Conservation (phyloP, 2,329 filamentous ascomycete genomes). For the Hysterium pulicare region DNA sequence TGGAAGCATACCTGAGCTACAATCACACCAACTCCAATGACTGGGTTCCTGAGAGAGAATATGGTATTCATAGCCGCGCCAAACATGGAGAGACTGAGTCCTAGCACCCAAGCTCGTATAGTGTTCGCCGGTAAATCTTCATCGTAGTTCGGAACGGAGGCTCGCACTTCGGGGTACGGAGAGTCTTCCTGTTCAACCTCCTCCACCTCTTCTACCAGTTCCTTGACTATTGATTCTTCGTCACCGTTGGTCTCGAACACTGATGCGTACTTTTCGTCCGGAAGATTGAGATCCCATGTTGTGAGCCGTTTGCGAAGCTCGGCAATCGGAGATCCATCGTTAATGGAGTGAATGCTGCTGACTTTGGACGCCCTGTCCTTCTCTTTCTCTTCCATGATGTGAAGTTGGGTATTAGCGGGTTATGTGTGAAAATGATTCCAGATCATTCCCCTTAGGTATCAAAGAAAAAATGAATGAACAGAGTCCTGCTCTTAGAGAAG, state of each 20-base stretch:
- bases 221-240: neutral
- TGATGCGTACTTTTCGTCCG: conserved; percentile 3
- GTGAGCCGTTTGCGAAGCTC: no score
- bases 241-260: conserved; percentile 1
- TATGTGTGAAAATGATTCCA: no score
- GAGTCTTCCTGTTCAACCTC: conserved; percentile 12
- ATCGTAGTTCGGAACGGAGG: conserved; percentile 16
- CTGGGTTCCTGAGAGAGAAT: conserved; percentile 29
- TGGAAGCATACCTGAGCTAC: conserved; percentile 32
- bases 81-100: conserved; percentile 22
- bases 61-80: conserved; percentile 26
- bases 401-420: no score
- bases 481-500: no score
- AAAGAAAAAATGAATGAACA: no score
- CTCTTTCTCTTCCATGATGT: no score
- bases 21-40: conserved; percentile 24
- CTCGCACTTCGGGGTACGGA: conserved; percentile 20
- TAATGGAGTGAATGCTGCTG: no score
- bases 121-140: conserved; percentile 26
- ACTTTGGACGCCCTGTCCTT: no score
- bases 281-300: conserved; percentile 10
- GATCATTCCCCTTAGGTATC: no score
- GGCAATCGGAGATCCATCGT: no score
- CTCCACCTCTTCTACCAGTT: neutral
- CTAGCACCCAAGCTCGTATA: conserved; percentile 30